Percentiles rank a stretch among this genome's conserved stretches.
Conservation (phyloP, 2,329 filamentous ascomycete species). For the Gaeumannomyces sp. region DNA sequence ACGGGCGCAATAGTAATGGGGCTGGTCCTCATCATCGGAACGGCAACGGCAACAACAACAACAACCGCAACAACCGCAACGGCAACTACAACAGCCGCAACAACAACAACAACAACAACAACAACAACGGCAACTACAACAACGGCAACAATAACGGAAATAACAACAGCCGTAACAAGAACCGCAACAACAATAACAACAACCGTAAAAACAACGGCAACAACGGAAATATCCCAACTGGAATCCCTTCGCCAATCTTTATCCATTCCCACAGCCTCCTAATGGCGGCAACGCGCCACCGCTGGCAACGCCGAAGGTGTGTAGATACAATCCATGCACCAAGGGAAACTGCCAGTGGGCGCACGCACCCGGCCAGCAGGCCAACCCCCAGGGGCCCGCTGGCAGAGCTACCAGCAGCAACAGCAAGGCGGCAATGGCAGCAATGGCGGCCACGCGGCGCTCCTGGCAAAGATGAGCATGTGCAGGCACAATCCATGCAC, state of each 20-base stretch:
- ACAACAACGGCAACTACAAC: constrained; percentile 17
- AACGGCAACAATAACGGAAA: constrained; percentile 18
- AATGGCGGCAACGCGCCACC: constrained; percentile 9
- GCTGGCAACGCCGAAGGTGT: no score
- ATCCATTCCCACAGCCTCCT: no score
- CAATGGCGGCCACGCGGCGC: no score
- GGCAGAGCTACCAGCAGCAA: no score
- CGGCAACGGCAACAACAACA: background rate
- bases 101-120: constrained; percentile 23
- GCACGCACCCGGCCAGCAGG: no score
- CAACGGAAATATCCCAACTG: constrained; percentile 11
- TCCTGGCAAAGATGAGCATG: background rate
- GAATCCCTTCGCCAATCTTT: no score
- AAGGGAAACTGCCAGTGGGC: no score
- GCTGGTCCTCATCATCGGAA: background rate
- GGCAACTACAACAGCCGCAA: constrained; percentile 24
- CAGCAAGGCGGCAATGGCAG: no score
- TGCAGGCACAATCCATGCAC: background rate
- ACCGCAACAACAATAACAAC: constrained; percentile 9
- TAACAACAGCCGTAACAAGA: constrained; percentile 12
- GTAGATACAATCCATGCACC: no score
- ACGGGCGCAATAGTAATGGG: background rate
- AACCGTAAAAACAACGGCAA: constrained; percentile 7
- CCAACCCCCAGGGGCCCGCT: no score
- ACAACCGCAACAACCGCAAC: constrained; percentile 19